Conservation (phyloP, 768 basidiomycete species). For the Phaeotremella fagi region DNA sequence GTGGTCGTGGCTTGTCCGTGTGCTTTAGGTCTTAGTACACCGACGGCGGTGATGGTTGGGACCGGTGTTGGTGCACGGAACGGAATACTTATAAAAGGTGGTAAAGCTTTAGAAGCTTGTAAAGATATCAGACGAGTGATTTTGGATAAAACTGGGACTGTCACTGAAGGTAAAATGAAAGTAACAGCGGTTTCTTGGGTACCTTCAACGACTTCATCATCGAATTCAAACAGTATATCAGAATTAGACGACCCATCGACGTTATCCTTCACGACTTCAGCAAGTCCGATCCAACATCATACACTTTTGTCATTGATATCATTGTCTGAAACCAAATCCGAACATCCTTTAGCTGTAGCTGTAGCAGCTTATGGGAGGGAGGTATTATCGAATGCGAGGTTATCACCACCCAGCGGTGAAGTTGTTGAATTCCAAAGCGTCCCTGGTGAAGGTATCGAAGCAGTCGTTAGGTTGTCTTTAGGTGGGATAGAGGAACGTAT, state of each 20-base stretch:
- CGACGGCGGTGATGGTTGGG: slow-evolving; percentile 98
- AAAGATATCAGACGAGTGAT: slow-evolving; percentile 73
- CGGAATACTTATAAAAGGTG: slow-evolving; percentile 97
- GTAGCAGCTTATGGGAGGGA: slow-evolving; percentile 68
- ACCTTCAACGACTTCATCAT: slow-evolving; percentile 10
- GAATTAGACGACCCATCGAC: slow-evolving; percentile 37
- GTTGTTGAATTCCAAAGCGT: slow-evolving; percentile 77
- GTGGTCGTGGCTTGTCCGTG: slow-evolving; percentile 98
- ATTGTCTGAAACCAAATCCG: slow-evolving; percentile 82
- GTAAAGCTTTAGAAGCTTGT: slow-evolving; percentile 87
- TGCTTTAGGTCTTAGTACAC: slow-evolving; percentile 90
- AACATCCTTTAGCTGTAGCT: slow-evolving; percentile 93
- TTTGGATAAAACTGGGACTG: slow-evolving; percentile 95
- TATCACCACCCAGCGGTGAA: slow-evolving; percentile 55
- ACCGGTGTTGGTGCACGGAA: slow-evolving; percentile 95
- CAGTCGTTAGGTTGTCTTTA: slow-evolving; percentile 56
- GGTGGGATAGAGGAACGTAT: slow-evolving; percentile 43
- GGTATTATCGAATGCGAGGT: slow-evolving; percentile 39
- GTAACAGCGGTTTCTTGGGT: slow-evolving; percentile 76
- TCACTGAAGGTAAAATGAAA: slow-evolving; percentile 88
- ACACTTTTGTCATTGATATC: slow-evolving; percentile 71
- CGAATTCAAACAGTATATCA: slow-evolving; percentile 1
- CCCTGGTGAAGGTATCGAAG: slow-evolving; percentile 82
- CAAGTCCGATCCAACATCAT: slow-evolving; percentile 39
- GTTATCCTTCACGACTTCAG: slow-evolving; percentile 35